phyloP scores from a whole-genome alignment of 2,329 filamentous ascomycete species.

The Akanthomyces lecanii region DNA sequence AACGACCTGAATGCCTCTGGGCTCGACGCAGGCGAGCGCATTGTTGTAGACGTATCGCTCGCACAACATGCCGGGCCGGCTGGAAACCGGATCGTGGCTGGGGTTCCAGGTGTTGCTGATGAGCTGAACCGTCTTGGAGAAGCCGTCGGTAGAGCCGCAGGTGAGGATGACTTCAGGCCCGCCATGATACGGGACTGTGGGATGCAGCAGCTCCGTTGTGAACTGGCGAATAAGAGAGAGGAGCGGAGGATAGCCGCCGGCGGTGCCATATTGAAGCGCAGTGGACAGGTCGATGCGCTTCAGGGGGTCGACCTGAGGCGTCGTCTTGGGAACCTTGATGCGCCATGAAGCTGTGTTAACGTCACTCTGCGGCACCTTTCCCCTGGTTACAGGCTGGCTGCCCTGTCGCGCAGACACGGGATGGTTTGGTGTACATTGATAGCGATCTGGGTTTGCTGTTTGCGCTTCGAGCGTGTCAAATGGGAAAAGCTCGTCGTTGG shows the following conservation, averaged over 20 bases:
- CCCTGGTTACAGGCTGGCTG: slow-evolving; percentile 13
- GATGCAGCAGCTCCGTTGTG: slow-evolving; percentile 70
- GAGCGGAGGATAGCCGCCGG: slow-evolving; percentile 75
- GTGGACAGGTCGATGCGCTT: slow-evolving; percentile 76
- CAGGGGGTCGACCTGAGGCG: slow-evolving; percentile 50
- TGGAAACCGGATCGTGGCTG: slow-evolving; percentile 59
- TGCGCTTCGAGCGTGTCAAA: slow-evolving; percentile 87
- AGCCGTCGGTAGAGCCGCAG: slow-evolving; percentile 80
- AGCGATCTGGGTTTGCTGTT: slow-evolving; percentile 69
- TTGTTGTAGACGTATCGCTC: slow-evolving; percentile 82
- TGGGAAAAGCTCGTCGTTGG: slow-evolving; percentile 77
- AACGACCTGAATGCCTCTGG: slow-evolving; percentile 68
- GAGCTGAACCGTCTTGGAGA: slow-evolving; percentile 71
- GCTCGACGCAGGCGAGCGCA: slow-evolving; percentile 61
- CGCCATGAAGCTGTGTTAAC: slow-evolving; percentile 43
- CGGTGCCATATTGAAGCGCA: slow-evolving; percentile 83
- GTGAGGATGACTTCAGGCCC: slow-evolving; percentile 77
- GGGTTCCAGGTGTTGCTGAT: slow-evolving; percentile 73
- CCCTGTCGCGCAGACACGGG: slow-evolving; percentile 32
- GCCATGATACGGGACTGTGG: slow-evolving; percentile 70
- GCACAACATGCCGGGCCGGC: slow-evolving; percentile 71
- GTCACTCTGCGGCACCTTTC: slow-evolving; percentile 22
- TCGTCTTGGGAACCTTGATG: slow-evolving; percentile 68
- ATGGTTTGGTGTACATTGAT: slow-evolving; percentile 63
- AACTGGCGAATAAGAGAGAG: slow-evolving; percentile 77